Evolutionary conservation across 495 filamentous ascomycete species (phyloP), one percentile per base, ranked within the genome.

Genomic region (Penicillium psychrofluorescens): DNA sequence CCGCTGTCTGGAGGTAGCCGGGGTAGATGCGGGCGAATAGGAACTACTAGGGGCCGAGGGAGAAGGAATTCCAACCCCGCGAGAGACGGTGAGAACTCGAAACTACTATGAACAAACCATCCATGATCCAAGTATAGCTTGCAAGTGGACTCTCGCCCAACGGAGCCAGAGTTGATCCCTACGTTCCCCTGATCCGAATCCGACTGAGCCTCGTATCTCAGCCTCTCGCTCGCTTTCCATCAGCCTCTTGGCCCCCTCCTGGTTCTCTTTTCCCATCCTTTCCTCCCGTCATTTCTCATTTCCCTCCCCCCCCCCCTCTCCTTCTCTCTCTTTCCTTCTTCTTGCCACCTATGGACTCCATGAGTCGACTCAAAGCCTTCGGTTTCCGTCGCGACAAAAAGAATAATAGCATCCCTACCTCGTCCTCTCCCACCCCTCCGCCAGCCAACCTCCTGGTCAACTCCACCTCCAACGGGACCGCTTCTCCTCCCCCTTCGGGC

Each of bases 311-410:
- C 36, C 44, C 46, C 48, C 40, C 36, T 50, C 45, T 33, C 33
- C 16, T 51, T 33, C 39, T 34, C 45, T 45, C 38, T 45, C 35
- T 34, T 43, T 34, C 30, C 46, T 15, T 43, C 32, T 45, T 28
- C 29, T 32, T 40, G 10, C 29, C 35, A 44, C 48, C 41, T 44
- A 34, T 49, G 16, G 37, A 70, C 63, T 61, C 65, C 56, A 76
- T 78, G 72, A 75, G 60, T 50, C 63, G 71, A 55, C 68, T 77
- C 46, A 75, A 68, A 56, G 57, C 56, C 42, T 66, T 71, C 48
- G 62, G 53, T 53, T 71, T 72, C 54, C 54, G 62, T 55, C 68
- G 58, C 48, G 72, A 70, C 56, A 69, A 71, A 55, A 67, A 68
- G 38, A 66, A 70, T 41, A 59, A 60, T 54, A 56, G 51, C 48